Base-by-base conservation (phyloP, 2,329 filamentous ascomycete genomes). In the Neoarthrinium moseri region DNA sequence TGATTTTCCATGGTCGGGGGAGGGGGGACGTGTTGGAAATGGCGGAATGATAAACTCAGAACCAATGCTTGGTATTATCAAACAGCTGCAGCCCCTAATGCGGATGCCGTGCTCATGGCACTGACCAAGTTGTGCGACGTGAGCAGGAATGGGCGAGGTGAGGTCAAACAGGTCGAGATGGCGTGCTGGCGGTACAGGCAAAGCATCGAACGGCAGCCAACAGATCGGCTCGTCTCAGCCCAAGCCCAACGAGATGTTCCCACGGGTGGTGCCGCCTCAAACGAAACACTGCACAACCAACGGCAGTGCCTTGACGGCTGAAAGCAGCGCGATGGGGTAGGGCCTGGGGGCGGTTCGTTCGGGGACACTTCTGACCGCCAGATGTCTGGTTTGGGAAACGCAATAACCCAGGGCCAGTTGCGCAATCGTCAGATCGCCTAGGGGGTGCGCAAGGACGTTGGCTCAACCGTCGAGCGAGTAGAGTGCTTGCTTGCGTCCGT, bases 1-100 rank as follows among this genome's bases (percentile, higher is more conserved):
- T 50, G 51, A 27, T 11, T 24, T 45, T 56, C 55, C 58, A 61
- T 45, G 29, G n/a, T 24, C 35, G 23, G 24, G 22, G 15, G 22
- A 36, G 13, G 23, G 24, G 22, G 15, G 22, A 36, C 11, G 11
- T 29, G 43, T 44, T 13, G 27, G 32, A 37, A 29, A 44, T 44
- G 41, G 41, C 43, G 35, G 18, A 38, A 45, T 39, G 18, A 32
- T 30, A 39, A 37, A 38, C 26, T 38, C 29, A 24, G 27, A 20
- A 22, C 33, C 22, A 22, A 30, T 23, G 17, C 39, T 22, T 32
- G 26, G 27, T 6, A 23, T 15, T n/a, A 15, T 17, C 27, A 20
- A 21, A 32, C 27, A 33, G 37, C 27, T 17, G 23, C 8, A 18
- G 26, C 20, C 24, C 18, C 39, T 43, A 32, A 17, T 24, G 12